These are phyloP conservation scores for Raddia guianensis DNA, from an alignment of 176 grass and related monocot genomes.

Conservation along the genomic window DNA sequence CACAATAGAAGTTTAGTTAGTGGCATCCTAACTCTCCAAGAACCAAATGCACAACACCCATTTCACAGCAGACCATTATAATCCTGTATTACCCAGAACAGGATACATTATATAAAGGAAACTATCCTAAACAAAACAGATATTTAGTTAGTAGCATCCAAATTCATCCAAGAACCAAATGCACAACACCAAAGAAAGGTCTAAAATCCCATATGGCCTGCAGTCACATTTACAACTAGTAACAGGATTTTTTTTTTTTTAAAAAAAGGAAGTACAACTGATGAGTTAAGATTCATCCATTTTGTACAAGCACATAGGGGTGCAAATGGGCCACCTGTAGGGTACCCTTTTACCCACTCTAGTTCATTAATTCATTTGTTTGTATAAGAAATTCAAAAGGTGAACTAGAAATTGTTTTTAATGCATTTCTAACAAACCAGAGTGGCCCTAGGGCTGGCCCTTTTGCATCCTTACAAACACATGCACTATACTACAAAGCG, in stretches of 20 bases:
- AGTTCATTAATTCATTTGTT: too few relatives aligned
- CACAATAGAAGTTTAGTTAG: background rate
- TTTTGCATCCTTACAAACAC: too few relatives aligned
- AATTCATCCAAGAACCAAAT: slow-evolving; percentile 12
- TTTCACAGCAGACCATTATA: slow-evolving; percentile 87
- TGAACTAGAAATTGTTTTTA: too few relatives aligned
- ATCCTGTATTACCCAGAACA: slow-evolving; percentile 45
- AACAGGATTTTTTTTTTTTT: background rate
- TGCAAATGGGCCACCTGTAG: too few relatives aligned
- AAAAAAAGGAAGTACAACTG: background rate
- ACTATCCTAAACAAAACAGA: background rate
- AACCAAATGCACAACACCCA: slow-evolving; percentile 50
- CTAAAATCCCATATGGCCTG: background rate
- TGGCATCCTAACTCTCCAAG: background rate
- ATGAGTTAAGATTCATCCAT: background rate
- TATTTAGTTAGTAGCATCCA: background rate
- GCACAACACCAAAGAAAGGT: background rate
- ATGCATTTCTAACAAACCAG: too few relatives aligned
- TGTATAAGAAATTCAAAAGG: too few relatives aligned
- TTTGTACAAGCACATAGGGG: background rate
- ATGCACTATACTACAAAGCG: too few relatives aligned
- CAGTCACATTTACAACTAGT: background rate
- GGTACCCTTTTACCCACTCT: too few relatives aligned
- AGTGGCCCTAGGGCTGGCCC: too few relatives aligned
- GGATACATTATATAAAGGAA: background rate